Evolutionary conservation across 192 early-diverging fungal genomes (phyloP).

Genomic region (Backusella circina): DNA sequence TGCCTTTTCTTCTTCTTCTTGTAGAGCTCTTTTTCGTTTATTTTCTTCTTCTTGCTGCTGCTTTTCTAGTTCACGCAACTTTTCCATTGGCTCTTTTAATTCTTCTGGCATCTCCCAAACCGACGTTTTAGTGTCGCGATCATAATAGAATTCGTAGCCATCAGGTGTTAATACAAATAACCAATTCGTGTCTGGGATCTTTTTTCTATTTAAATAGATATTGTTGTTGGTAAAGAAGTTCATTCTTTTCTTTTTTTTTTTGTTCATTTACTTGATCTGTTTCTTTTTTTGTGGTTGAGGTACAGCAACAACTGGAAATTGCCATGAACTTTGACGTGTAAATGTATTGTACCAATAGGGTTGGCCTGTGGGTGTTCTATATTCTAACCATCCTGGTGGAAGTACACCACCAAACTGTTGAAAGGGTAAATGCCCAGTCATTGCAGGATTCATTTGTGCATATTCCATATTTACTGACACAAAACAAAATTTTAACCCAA

Average conservation of each 20-base stretch:
- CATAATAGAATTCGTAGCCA: constrained; percentile 76
- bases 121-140: constrained; percentile 61
- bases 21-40: not conserved
- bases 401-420: constrained; percentile 12
- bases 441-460: not conserved
- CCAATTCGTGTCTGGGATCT: constrained; percentile 69
- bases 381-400: constrained; percentile 61
- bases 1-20: constrained; percentile 13
- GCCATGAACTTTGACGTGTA: constrained; percentile 72
- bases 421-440: not conserved
- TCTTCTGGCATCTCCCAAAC: constrained; percentile 58
- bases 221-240: constrained; percentile 31
- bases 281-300: constrained; percentile 3
- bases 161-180: constrained; percentile 65
- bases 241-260: constrained; percentile 42
- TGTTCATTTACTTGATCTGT: constrained; percentile 27
- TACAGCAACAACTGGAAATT: constrained; percentile 34
- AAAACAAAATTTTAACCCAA: not conserved
- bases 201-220: constrained; percentile 40
- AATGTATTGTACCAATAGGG: constrained; percentile 73
- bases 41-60: constrained; percentile 27
- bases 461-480: not conserved
- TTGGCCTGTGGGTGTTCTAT: constrained; percentile 56
- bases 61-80: constrained; percentile 31
- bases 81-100: constrained; percentile 25